phyloP scores from a whole-genome alignment of 2,329 filamentous ascomycete genomes.

The Fusarium pseudoanthophilum region DNA sequence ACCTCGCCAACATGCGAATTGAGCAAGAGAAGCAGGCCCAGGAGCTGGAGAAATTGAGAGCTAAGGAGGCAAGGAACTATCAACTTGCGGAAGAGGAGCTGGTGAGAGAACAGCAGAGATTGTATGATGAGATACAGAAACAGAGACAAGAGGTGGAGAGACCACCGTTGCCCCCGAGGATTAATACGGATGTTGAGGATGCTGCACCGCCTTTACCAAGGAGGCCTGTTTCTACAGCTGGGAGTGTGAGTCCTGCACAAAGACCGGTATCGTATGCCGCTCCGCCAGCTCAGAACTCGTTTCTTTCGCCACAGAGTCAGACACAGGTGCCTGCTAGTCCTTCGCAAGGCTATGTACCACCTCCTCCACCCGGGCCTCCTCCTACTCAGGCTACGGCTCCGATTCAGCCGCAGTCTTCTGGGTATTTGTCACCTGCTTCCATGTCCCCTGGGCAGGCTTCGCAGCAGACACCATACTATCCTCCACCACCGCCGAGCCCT shows the following conservation, averaged over 20 bases:
- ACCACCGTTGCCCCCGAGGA: conserved; percentile 20
- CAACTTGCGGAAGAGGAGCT: conserved; percentile 18
- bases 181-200: not conserved
- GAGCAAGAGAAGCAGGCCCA: conserved; percentile 8
- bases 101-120: conserved; percentile 25
- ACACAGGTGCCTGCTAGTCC: not conserved
- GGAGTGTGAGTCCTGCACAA: not conserved
- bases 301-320: not conserved
- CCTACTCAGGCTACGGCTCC: not conserved
- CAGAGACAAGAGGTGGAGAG: not conserved
- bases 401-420: not conserved
- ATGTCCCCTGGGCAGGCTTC: not conserved
- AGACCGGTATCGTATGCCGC: not conserved
- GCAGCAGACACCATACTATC: not conserved
- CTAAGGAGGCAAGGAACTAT: conserved; percentile 12
- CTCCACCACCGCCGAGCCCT: not conserved
- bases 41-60: conserved; percentile 8
- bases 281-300: not conserved
- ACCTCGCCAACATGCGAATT: conserved; percentile 14
- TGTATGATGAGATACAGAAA: conserved; percentile 30
- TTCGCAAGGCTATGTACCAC: not conserved
- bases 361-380: conserved; percentile 16
- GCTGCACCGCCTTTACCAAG: conserved; percentile 21
- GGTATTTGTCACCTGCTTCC: not conserved
- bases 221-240: conserved; percentile 14